Base-by-base conservation (phyloP, 805 yeast genomes). In the Metschnikowia gruessii region DNA sequence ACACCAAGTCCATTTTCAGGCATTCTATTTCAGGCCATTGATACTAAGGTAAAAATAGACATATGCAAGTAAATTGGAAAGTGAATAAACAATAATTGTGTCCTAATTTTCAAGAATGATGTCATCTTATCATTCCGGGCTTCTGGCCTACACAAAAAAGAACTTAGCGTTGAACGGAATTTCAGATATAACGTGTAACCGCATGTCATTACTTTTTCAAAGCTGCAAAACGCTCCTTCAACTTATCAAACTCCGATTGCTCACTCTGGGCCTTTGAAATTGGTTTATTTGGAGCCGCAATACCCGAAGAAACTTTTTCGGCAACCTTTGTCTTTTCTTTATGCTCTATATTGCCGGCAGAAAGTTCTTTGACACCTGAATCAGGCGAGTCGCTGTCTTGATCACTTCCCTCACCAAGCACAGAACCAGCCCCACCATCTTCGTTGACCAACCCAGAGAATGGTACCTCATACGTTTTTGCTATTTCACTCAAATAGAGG, bases 171-270 rank as follows among this genome's bases (percentile, higher is more conserved):
- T 21, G 4, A 21, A 8, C 24, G 24, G 24, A 21, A 21, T 21
- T 21, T n/a, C n/a, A n/a, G n/a, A n/a, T n/a, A n/a, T n/a, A 21
- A 7, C 24, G 7, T 21, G 7, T 4, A 21, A 21, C 28, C 12
- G 9, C 9, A 6, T 26, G 9, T 37, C 32, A 37, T 10, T 46
- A 37, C 12, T 46, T 45, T 57, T 69, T 86, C 52, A 90, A 68
- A 2, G 91, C 91, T n/a, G 84, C 92, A 65, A 87, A 86, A 43
- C 95, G 69, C 47, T 81, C 84, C 58, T 79, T 77, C 43, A 87
- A 64, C 5, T 78, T 83, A 55, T 84, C 91, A 40, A 85, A 65
- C 45, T 83, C 89, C 43, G 72, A 48, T 22, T 39, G 68, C 26
- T 63, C 69, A 29, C 60, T 63, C 29, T 52, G 47, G 21, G 55